Conservation (phyloP, 441 rosid genomes). For the Gossypium gossypioides region DNA sequence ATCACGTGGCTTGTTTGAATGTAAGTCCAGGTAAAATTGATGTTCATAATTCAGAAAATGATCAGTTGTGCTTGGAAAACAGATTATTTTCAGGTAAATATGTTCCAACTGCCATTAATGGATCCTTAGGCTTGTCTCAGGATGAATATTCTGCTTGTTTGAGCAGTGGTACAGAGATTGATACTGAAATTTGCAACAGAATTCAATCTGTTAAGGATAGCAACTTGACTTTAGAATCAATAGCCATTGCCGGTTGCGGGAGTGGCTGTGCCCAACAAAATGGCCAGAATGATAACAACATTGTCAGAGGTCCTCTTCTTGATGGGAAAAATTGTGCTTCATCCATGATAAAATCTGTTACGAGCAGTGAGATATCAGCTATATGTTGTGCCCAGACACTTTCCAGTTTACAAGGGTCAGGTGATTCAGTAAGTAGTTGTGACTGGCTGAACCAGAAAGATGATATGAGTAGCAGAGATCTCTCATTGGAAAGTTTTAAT, state of each 20-base stretch:
- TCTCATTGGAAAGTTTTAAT: constrained; percentile 21
- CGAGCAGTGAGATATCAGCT: constrained; percentile 18
- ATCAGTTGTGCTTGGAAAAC: not conserved
- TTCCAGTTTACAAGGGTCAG: constrained; percentile 7
- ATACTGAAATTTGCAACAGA: constrained; percentile 16
- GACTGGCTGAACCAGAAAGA: constrained; percentile 8
- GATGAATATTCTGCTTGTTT: constrained; percentile 20
- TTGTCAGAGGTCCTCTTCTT: not conserved
- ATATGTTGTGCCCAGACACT: constrained; percentile 16
- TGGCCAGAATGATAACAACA: constrained; percentile 16
- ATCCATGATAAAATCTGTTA: constrained; percentile 20
- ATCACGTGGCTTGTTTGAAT: constrained; percentile 2
- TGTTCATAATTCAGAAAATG: not conserved
- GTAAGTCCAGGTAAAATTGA: constrained; percentile 4
- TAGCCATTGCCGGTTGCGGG: constrained; percentile 15
- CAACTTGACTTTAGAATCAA: constrained; percentile 18
- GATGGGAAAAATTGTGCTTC: constrained; percentile 16
- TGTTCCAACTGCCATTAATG: constrained; percentile 16
- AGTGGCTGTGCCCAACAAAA: constrained; percentile 17
- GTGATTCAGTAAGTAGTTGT: constrained; percentile 11
- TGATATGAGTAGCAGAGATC: constrained; percentile 17
- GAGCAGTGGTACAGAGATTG: constrained; percentile 13
- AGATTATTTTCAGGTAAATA: not conserved
- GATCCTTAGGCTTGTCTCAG: constrained; percentile 10
- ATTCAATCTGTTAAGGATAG: constrained; percentile 14